A percentile compares a stretch with the other conserved stretches of the same genome.
phyloP scores from a whole-genome alignment of 192 early-diverging fungal species.

The Globomyces pollinis-pini region DNA sequence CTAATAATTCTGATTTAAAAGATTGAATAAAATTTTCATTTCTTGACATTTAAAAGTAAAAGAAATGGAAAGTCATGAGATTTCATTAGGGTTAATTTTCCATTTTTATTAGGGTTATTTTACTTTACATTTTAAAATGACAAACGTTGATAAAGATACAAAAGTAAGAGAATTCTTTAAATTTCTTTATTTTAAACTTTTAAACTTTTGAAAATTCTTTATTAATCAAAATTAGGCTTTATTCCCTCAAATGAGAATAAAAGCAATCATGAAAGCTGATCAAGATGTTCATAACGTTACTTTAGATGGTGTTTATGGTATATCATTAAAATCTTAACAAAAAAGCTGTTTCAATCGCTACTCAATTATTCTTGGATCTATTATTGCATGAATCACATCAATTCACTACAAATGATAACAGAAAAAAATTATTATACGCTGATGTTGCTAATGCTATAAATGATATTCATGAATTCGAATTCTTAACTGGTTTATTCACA shows the following conservation, averaged over 20 bases:
- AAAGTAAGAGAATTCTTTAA: no score
- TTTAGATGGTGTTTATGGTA: slow-evolving; percentile 6
- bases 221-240: no score
- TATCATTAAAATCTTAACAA: no score
- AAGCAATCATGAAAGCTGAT: slow-evolving; percentile 6
- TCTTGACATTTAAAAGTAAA: background rate
- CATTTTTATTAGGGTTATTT: no score
- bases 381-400: slow-evolving; percentile 1
- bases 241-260: slow-evolving; percentile 3
- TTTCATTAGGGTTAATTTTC: no score
- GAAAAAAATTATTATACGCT: slow-evolving; percentile 6
- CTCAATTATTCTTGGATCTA: slow-evolving; percentile 6
- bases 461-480: slow-evolving; percentile 16
- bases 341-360: slow-evolving; percentile 2
- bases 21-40: background rate
- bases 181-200: no score
- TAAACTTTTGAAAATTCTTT: no score
- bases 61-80: background rate
- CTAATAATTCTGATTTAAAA: background rate
- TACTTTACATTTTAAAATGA: no score
- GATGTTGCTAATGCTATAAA: slow-evolving; percentile 8
- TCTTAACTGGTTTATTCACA: no score
- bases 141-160: no score
- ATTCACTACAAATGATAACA: background rate
- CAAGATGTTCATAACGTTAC: background rate